These are phyloP conservation scores for Pharus latifolius DNA, from an alignment of 176 grass and related monocot species.

Conservation along the genomic window DNA sequence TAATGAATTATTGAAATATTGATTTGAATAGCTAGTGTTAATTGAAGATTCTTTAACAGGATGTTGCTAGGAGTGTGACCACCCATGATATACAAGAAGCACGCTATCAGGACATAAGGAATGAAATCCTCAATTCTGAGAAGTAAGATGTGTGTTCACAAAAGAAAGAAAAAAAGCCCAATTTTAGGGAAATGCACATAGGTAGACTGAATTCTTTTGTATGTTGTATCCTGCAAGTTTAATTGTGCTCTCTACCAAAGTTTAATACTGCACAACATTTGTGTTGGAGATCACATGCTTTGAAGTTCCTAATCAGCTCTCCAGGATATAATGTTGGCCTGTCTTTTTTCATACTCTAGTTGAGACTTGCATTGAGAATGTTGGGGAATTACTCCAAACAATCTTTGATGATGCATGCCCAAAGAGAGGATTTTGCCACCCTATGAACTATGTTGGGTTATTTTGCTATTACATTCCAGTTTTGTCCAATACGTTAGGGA, in stretches of 20 bases:
- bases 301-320: neutral
- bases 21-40: slow-evolving; percentile 3
- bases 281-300: neutral
- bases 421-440: no score
- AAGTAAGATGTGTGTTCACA: slow-evolving; percentile 30
- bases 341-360: slow-evolving; percentile 57
- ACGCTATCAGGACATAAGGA: slow-evolving; percentile 79
- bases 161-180: neutral
- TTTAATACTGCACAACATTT: no score
- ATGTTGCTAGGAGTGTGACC: slow-evolving; percentile 90
- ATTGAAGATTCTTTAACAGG: slow-evolving; percentile 34
- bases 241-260: no score
- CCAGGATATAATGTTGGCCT: neutral
- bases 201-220: neutral
- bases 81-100: slow-evolving; percentile 82
- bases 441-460: no score
- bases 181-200: neutral
- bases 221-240: no score
- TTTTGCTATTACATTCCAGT: no score
- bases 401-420: slow-evolving; percentile 54
- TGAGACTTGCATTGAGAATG: slow-evolving; percentile 57
- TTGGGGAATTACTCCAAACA: slow-evolving; percentile 55
- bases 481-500: no score
- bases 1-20: neutral
- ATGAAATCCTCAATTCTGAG: slow-evolving; percentile 96